A percentile compares a stretch with the other conserved stretches of the same genome.
phyloP scores from a whole-genome alignment of 495 filamentous ascomycete genomes.

The Talaromyces nanjingensis region DNA sequence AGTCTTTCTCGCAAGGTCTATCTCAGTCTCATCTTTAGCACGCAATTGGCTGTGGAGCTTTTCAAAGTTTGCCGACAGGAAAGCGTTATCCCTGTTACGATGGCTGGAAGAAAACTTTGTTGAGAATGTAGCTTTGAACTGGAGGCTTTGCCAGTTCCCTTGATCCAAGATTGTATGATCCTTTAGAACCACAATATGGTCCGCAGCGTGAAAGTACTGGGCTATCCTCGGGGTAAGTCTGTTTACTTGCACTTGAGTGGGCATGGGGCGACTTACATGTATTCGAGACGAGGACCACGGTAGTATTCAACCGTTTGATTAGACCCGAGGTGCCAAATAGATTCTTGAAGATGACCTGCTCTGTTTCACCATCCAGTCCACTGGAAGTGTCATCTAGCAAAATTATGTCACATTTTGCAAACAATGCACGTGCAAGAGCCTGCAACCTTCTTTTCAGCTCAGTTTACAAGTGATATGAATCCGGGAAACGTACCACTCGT shows the following conservation, averaged over 20 bases:
- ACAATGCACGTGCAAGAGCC: conserved; percentile 39
- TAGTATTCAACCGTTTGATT: conserved; percentile 17
- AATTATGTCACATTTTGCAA: conserved; percentile 26
- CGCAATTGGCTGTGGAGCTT: neutral
- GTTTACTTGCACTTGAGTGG: neutral
- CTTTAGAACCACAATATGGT: conserved; percentile 45
- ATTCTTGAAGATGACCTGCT: conserved; percentile 32
- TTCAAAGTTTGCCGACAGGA: neutral
- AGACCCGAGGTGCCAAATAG: conserved; percentile 35
- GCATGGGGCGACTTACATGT: conserved; percentile 17
- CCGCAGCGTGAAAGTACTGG: conserved; percentile 39
- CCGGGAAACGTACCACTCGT: conserved; percentile 30
- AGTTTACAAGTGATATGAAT: neutral
- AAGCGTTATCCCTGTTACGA: conserved; percentile 21
- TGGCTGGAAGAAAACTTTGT: conserved; percentile 22
- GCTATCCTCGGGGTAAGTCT: conserved; percentile 16
- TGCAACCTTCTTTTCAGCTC: conserved; percentile 5
- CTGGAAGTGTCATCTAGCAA: conserved; percentile 44
- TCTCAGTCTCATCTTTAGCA: neutral
- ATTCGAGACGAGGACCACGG: conserved; percentile 17
- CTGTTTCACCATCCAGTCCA: conserved; percentile 39
- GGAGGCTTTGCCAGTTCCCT: conserved; percentile 21
- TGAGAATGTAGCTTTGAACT: neutral
- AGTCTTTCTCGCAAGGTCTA: neutral
- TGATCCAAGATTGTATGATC: conserved; percentile 40